phyloP scores from a whole-genome alignment of 805 yeast genomes.

The Kodamaea jinghongensis region DNA sequence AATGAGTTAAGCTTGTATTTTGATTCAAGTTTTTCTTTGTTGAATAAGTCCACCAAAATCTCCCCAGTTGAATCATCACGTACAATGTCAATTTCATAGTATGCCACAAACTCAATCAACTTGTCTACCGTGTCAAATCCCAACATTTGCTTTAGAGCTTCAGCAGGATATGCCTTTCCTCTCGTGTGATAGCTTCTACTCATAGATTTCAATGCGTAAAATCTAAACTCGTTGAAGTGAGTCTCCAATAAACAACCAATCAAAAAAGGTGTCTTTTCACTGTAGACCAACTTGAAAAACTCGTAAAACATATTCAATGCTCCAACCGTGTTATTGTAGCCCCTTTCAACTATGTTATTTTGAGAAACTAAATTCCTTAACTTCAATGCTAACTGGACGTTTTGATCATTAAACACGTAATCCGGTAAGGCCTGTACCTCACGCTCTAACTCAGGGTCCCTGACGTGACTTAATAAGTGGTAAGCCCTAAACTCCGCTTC shows the following conservation, averaged over 20 bases:
- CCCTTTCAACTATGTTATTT: conserved; percentile 54
- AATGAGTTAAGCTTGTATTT: conserved; percentile 38
- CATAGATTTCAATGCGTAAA: conserved; percentile 68
- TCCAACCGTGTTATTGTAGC: conserved; percentile 49
- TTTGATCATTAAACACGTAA: conserved; percentile 48
- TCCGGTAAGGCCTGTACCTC: conserved; percentile 67
- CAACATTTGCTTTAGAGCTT: conserved; percentile 46
- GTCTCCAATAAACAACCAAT: conserved; percentile 74
- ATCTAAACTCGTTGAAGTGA: conserved; percentile 75
- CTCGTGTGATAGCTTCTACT: conserved; percentile 65
- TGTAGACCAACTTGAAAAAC: conserved; percentile 57
- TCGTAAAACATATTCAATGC: conserved; percentile 57
- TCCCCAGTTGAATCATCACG: conserved; percentile 26
- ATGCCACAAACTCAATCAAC: conserved; percentile 53
- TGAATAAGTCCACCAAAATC: conserved; percentile 36
- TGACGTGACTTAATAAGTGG: conserved; percentile 70
- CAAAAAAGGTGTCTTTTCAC: conserved; percentile 56
- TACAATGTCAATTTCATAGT: conserved; percentile 55
- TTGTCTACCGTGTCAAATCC: conserved; percentile 66
- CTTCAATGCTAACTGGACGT: conserved; percentile 69
- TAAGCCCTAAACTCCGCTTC: conserved; percentile 95
- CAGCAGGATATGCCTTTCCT: conserved; percentile 60
- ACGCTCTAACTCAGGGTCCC: conserved; percentile 83
- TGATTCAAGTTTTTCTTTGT: conserved; percentile 40
- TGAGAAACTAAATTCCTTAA: conserved; percentile 66